phyloP scores from a whole-genome alignment of 2,329 filamentous ascomycete species.

The Akanthomyces dipterigenus region DNA sequence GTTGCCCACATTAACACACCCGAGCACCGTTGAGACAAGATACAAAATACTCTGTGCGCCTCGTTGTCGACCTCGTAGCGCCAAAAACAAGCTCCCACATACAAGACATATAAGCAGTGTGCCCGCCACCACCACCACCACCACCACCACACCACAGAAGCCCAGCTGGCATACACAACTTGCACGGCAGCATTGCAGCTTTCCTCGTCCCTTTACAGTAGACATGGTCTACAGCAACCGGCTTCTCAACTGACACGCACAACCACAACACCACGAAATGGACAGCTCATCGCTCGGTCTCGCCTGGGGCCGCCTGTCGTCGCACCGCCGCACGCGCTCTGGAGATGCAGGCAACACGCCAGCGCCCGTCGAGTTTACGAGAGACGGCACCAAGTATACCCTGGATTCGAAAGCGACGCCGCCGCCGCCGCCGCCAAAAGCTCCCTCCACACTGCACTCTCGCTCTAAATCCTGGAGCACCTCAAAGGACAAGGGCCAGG shows the following conservation, averaged over 20 bases:
- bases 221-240: slow-evolving; percentile 1
- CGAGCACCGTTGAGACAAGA: neutral
- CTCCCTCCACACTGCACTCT: neutral
- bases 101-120: slow-evolving; percentile 5
- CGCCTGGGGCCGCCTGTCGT: slow-evolving; percentile 9
- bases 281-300: neutral
- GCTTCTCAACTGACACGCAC: neutral
- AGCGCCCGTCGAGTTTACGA: neutral
- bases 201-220: neutral
- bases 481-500: neutral
- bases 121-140: neutral
- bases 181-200: neutral
- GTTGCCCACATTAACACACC: slow-evolving; percentile 1
- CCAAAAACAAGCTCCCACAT: neutral
- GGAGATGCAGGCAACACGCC: neutral
- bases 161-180: neutral
- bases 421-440: slow-evolving; percentile 4
- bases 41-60: neutral
- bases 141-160: neutral
- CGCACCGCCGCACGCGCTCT: slow-evolving; percentile 7
- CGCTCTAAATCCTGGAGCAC: slow-evolving; percentile 9
- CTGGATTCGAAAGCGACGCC: neutral
- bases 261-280: neutral
- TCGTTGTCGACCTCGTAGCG: neutral
- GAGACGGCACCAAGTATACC: slow-evolving; percentile 2